Evolutionary conservation across 805 yeast species (phyloP).

Genomic region (Jamesozyma piceae): DNA sequence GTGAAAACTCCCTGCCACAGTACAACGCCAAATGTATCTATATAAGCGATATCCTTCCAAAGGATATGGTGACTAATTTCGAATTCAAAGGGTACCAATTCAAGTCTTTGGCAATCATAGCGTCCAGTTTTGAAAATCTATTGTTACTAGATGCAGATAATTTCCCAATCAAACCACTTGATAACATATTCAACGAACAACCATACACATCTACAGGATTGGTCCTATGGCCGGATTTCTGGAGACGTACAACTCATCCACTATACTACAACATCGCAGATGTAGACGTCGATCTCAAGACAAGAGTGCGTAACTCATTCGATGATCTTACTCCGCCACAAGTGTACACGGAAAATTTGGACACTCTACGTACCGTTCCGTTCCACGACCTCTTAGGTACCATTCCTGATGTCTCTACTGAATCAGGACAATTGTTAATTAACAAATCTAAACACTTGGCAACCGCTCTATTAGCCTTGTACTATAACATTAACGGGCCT

Average conservation of each 20-base stretch:
- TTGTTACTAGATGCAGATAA: slow-evolving; percentile 70
- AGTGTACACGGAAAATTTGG: slow-evolving; percentile 12
- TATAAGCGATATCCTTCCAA: slow-evolving; percentile 42
- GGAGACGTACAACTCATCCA: slow-evolving; percentile 80
- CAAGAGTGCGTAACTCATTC: slow-evolving; percentile 30
- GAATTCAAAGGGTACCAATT: slow-evolving; percentile 50
- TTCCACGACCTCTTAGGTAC: slow-evolving; percentile 56
- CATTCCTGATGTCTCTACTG: slow-evolving; percentile 60
- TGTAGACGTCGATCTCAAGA: slow-evolving; percentile 35
- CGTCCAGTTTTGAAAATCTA: slow-evolving; percentile 65
- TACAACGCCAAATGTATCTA: slow-evolving; percentile 55
- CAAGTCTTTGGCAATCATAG: slow-evolving; percentile 60
- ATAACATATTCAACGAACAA: slow-evolving; percentile 45
- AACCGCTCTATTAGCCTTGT: slow-evolving; percentile 49
- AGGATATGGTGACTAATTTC: slow-evolving; percentile 32
- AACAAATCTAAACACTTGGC: slow-evolving; percentile 51
- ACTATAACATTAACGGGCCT: slow-evolving; percentile 63
- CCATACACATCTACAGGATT: slow-evolving; percentile 41
- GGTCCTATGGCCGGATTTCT: slow-evolving; percentile 77
- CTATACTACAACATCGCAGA: slow-evolving; percentile 61
- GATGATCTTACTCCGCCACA: slow-evolving; percentile 30
- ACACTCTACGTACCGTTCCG: slow-evolving; percentile 30
- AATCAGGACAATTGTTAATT: slow-evolving; percentile 61
- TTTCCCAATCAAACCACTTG: slow-evolving; percentile 59
- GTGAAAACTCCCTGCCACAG: slow-evolving; percentile 53